These are phyloP conservation scores for Cyphellophora attinorum DNA, from an alignment of 2,329 filamentous ascomycete genomes.

Conservation along the genomic window DNA sequence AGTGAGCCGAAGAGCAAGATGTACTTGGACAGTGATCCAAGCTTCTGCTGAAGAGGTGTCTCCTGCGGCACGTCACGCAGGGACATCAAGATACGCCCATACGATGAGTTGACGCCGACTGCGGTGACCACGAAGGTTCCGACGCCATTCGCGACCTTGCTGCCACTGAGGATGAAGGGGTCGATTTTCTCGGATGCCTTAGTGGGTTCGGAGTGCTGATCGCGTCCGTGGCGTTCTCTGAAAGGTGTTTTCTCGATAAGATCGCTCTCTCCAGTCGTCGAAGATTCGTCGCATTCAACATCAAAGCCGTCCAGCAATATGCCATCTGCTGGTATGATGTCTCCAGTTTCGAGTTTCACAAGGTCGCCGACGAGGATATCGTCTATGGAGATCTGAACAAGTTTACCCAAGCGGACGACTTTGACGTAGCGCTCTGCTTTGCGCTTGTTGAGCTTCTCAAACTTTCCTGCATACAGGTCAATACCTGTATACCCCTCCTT, in stretches of 20 bases:
- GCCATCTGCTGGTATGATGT: slow-evolving; percentile 54
- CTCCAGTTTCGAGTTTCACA: slow-evolving; percentile 54
- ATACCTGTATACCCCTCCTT: too few species aligned
- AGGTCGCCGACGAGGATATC: slow-evolving; percentile 59
- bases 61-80: slow-evolving; percentile 57
- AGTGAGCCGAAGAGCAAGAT: slow-evolving; percentile 3
- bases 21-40: slow-evolving; percentile 52
- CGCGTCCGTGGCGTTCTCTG: background rate
- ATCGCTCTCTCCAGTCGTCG: slow-evolving; percentile 57
- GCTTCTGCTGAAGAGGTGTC: slow-evolving; percentile 56
- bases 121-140: slow-evolving; percentile 57
- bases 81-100: slow-evolving; percentile 57
- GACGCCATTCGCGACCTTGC: slow-evolving; percentile 56
- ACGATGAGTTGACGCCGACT: slow-evolving; percentile 55
- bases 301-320: slow-evolving; percentile 49
- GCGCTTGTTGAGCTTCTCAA: slow-evolving; percentile 60
- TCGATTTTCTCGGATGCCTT: slow-evolving; percentile 54
- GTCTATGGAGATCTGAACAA: slow-evolving; percentile 50
- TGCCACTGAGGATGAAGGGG: slow-evolving; percentile 68
- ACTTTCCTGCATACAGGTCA: too few species aligned
- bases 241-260: slow-evolving; percentile 48
- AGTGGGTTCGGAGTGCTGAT: background rate
- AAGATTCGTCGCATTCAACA: slow-evolving; percentile 54
- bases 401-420: slow-evolving; percentile 54
- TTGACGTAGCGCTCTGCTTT: slow-evolving; percentile 60